Evolutionary conservation across 176 grass and related monocot species (phyloP).

Genomic region (Oryza coarctata): DNA sequence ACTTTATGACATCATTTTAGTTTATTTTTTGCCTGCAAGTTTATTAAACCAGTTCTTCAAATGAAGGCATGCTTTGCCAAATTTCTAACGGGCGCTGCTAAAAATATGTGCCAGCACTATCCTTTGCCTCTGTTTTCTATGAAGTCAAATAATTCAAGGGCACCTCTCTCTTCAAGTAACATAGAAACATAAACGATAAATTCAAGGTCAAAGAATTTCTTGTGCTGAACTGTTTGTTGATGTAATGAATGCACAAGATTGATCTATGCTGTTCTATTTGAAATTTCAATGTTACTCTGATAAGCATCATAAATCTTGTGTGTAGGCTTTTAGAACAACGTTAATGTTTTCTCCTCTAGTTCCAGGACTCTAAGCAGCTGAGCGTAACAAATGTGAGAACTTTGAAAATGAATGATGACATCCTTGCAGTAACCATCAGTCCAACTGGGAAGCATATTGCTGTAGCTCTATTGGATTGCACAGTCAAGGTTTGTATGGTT

Average conservation of each 20-base stretch:
- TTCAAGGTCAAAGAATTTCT: neutral
- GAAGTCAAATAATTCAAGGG: neutral
- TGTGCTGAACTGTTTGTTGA: neutral
- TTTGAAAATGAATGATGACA: slow-evolving; percentile 95
- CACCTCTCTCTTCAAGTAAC: neutral
- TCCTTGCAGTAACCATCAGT: slow-evolving; percentile 69
- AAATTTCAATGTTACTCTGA: neutral
- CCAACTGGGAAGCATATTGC: slow-evolving; percentile 84
- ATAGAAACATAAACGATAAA: neutral
- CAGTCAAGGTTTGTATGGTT: slow-evolving; percentile 72
- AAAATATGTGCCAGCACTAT: neutral
- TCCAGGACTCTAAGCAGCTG: slow-evolving; percentile 77
- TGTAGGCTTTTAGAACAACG: neutral
- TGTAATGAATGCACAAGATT: neutral
- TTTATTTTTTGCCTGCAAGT: neutral
- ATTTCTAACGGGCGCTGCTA: neutral
- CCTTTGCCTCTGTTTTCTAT: neutral
- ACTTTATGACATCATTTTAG: neutral
- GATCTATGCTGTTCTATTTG: neutral
- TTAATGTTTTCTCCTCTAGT: slow-evolving; percentile 7
- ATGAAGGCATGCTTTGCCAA: neutral
- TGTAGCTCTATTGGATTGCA: slow-evolving; percentile 85
- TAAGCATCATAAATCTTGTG: neutral
- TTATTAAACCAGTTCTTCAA: neutral
- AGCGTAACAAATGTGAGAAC: slow-evolving; percentile 82